phyloP scores from a whole-genome alignment of 257 asterid genomes.

The Solanum bukasovii region DNA sequence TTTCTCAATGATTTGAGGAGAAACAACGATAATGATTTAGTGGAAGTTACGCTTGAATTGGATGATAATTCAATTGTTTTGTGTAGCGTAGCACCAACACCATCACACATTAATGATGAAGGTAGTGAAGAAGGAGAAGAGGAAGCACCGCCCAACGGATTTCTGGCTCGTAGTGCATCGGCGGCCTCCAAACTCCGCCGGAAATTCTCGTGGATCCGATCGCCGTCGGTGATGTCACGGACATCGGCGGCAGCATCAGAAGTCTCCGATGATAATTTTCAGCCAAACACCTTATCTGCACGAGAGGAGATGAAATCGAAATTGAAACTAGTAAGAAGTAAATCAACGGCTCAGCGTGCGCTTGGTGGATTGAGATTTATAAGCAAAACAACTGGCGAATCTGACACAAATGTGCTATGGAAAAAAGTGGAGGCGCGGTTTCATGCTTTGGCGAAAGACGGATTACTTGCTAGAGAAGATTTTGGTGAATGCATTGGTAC shows the following conservation, averaged over 20 bases:
- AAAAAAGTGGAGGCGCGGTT: constrained; percentile 66
- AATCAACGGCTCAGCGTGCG: constrained; percentile 79
- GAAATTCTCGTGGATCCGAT: constrained; percentile 53
- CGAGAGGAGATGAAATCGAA: constrained; percentile 66
- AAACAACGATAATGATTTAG: constrained; percentile 41
- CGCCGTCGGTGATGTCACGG: constrained; percentile 11
- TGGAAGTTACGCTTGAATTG: constrained; percentile 74
- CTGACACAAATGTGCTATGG: constrained; percentile 44
- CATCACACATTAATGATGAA: neutral
- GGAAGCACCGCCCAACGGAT: constrained; percentile 1
- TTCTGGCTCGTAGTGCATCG: constrained; percentile 41
- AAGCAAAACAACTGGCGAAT: constrained; percentile 42
- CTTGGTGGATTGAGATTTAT: constrained; percentile 79
- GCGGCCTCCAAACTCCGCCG: constrained; percentile 47
- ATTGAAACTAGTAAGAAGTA: constrained; percentile 53
- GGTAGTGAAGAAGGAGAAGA: neutral
- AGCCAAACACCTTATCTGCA: constrained; percentile 21
- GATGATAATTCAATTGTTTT: constrained; percentile 45
- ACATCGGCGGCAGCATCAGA: constrained; percentile 16
- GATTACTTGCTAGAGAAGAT: constrained; percentile 61
- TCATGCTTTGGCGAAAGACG: constrained; percentile 41
- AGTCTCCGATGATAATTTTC: constrained; percentile 4
- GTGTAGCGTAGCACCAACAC: constrained; percentile 29
- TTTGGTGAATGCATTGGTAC: constrained; percentile 94
- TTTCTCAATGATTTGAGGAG: constrained; percentile 57